Evolutionary conservation across 192 early-diverging fungal species (phyloP), one percentile per base, ranked within the genome.

Genomic region (Neocallimastix lanati): DNA sequence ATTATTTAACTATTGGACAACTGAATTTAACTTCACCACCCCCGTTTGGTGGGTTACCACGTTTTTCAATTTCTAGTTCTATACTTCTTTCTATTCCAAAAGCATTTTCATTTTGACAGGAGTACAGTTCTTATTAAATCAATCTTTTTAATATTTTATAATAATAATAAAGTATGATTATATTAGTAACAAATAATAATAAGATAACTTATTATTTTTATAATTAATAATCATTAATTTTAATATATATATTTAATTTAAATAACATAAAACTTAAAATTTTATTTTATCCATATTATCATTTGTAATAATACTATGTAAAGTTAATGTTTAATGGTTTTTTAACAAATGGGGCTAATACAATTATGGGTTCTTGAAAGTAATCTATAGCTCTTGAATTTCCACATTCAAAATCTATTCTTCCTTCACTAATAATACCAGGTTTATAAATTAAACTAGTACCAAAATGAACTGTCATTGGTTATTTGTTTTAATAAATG

Each of bases 261-360:
- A n/a, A n/a, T n/a, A n/a, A n/a, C n/a, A n/a, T n/a, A n/a, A n/a
- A n/a, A n/a, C n/a, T n/a, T n/a, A n/a, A n/a, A n/a, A n/a, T n/a
- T n/a, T n/a, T n/a, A n/a, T n/a, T 79, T 93, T 83, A 79, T 99
- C 97, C 30, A 92, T 85, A 83, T 97, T 96, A 82, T 99, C 92
- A 81, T 94, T 95, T 0, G 97, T n/a, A n/a, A n/a, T 99, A 79
- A 99, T 91, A 28, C 97, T 96, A 76, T 90, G 91, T 77, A 99
- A 82, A 28, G 90, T n/a, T 94, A n/a, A 95, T 82, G 29, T 88
- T 85, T 85, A 97, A 84, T 18, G 95, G 94, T 77, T 86, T 83
- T 83, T 99, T 99, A 27, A 91, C 90, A 84, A 99, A 99, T 12
- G 97, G 97, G 28, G 92, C 95, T 29, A 99, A 86, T 7, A 93